phyloP scores from a whole-genome alignment of 1,284 basidiomycete species.

The Heliocybe sulcata region DNA sequence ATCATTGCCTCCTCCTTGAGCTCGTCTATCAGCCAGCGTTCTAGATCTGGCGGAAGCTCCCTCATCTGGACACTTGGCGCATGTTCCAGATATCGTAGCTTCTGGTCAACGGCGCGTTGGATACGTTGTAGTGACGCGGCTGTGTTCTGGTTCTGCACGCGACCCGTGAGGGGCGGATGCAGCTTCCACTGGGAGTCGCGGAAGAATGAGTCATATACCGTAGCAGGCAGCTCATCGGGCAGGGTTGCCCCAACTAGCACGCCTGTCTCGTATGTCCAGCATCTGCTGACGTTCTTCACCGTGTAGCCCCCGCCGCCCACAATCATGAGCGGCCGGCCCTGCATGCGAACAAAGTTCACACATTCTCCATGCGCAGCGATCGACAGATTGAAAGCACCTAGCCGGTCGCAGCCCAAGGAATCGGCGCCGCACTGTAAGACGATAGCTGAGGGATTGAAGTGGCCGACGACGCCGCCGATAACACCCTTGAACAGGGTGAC shows the following conservation, averaged over 20 bases:
- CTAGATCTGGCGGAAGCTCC: slow-evolving; percentile 90
- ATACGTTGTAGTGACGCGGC: slow-evolving; percentile 81
- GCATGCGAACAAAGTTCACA: slow-evolving; percentile 92
- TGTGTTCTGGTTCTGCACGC: slow-evolving; percentile 92
- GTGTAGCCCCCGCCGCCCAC: slow-evolving; percentile 96
- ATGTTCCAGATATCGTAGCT: slow-evolving; percentile 88
- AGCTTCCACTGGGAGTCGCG: slow-evolving; percentile 86
- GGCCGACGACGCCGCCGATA: slow-evolving; percentile 88
- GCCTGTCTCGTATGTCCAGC: slow-evolving; percentile 98
- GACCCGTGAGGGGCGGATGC: slow-evolving; percentile 86
- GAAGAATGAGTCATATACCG: slow-evolving; percentile 93
- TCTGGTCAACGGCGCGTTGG: slow-evolving; percentile 80
- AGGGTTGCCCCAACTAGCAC: slow-evolving; percentile 84
- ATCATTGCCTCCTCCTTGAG: slow-evolving; percentile 63
- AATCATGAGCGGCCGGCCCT: slow-evolving; percentile 85
- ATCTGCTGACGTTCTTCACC: slow-evolving; percentile 93
- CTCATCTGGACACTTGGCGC: slow-evolving; percentile 96
- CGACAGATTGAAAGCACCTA: slow-evolving; percentile 98
- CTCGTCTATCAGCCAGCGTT: slow-evolving; percentile 75
- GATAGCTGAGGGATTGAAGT: slow-evolving; percentile 87
- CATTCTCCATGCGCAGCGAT: slow-evolving; percentile 99
- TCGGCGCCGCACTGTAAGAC: slow-evolving; percentile 98
- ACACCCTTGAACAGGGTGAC: slow-evolving; percentile 93
- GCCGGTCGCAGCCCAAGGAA: slow-evolving; percentile 88
- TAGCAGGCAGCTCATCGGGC: slow-evolving; percentile 82